Conservation (phyloP, 2,329 filamentous ascomycete genomes). For the Beauveria bassiana region DNA sequence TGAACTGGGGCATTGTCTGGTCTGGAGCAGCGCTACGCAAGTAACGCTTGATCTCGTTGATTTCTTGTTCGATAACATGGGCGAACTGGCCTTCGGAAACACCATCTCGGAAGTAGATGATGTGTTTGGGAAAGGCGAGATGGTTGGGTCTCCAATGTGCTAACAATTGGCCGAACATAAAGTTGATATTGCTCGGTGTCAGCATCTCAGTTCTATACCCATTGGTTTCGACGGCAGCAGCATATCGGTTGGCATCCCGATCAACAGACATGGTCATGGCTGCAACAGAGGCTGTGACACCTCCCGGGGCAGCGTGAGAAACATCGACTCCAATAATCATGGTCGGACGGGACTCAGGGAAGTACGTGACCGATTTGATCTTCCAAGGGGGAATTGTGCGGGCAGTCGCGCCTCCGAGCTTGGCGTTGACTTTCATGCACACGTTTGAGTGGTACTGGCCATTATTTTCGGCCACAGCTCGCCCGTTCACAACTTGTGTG, state of each 20-base stretch:
- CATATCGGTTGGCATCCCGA: conserved; percentile 62
- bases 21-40: conserved; percentile 35
- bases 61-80: conserved; percentile 72
- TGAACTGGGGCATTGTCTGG: conserved; percentile 55
- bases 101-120: conserved; percentile 92
- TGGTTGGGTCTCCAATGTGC: conserved; percentile 56
- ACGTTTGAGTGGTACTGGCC: conserved; percentile 91
- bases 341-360: conserved; percentile 44
- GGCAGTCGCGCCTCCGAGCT: conserved; percentile 77
- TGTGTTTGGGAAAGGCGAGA: conserved; percentile 49
- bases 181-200: conserved; percentile 53
- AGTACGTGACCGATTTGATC: conserved; percentile 21
- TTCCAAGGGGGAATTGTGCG: conserved; percentile 30
- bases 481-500: conserved; percentile 71
- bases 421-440: conserved; percentile 93
- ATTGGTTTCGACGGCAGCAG: conserved; percentile 74
- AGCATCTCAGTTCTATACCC: conserved; percentile 77
- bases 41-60: conserved; percentile 58
- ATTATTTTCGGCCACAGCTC: conserved; percentile 61
- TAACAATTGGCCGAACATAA: conserved; percentile 58
- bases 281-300: conserved; percentile 64
- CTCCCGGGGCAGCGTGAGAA: conserved; percentile 70
- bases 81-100: conserved; percentile 81
- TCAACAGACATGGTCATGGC: conserved; percentile 82
- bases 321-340: conserved; percentile 90